Evolutionary conservation across 2,329 filamentous ascomycete species (phyloP), one percentile per base, ranked within the genome.

Genomic region (Periconia sp.): DNA sequence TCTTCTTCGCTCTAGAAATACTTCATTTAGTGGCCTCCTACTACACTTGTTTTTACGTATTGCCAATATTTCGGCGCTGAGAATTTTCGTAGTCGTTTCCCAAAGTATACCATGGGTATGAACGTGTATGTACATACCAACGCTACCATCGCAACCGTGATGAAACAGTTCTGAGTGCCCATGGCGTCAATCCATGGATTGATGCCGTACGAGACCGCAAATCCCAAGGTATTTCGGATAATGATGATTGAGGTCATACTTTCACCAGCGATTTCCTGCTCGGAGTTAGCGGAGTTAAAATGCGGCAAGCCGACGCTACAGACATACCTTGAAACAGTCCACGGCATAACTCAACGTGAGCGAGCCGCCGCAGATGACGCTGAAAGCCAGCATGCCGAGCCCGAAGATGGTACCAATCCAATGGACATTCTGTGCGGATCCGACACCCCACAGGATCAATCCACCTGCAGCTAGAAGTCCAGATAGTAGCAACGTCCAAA

Each of bases 371-470:
- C 23, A 25, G 23, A 25, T 25, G 23, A 25, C 23, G 12, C 23
- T 56, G 12, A 58, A 59, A 1, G 57, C 57, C 3, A 61, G 26
- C 30, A 45, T 51, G 4, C 72, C 74, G 69, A 78, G 77, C 1
- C 73, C 75, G 22, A 78, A 70, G 3, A 80, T 61, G 5, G 76
- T 59, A 1, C 76, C 78, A 31, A 79, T 70, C 73, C 74, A 77
- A 31, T 79, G 77, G n/a, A 79, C 53, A 4, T 68, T 48, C 23
- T 76, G 69, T 29, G 73, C 74, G 3, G 78, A 75, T 4, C 78
- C 78, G 0, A 80, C 72, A 21, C 78, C 78, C 76, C 77, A 80
- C 1, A 79, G 59, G 26, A 79, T 69, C 4, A 78, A 60, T 0
- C 70, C 72, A 8, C 64, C 69, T 0, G 76, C 74, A 4, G 77